Conservation (phyloP, 805 yeast genomes). For the Kluyveromyces aestuarii region DNA sequence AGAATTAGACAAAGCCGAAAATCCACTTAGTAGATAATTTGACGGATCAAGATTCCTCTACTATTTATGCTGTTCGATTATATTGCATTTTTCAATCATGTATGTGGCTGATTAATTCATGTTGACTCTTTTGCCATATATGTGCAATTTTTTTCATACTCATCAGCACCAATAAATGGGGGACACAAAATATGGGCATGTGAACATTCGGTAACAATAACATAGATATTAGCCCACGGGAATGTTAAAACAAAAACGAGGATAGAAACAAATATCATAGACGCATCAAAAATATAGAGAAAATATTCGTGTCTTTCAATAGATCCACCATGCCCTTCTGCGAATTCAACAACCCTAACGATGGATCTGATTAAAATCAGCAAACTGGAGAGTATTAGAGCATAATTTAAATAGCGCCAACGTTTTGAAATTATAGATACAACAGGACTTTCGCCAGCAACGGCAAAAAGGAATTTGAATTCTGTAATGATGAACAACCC, state of each 20-base stretch:
- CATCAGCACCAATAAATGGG: no score
- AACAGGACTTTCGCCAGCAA: constrained; percentile 1
- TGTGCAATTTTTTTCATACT: no score
- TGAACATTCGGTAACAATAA: not conserved
- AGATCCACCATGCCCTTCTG: constrained; percentile 20
- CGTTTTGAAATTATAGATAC: not conserved
- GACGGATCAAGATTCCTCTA: no score
- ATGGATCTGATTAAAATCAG: constrained; percentile 21
- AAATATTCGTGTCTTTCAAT: constrained; percentile 16
- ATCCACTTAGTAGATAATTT: no score
- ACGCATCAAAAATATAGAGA: constrained; percentile 20
- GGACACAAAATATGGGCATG: no score
- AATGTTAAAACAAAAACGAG: constrained; percentile 6
- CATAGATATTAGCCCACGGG: constrained; percentile 8
- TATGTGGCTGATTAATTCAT: no score
- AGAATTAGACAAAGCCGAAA: no score
- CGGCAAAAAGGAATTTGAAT: constrained; percentile 6
- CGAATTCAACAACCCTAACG: constrained; percentile 21
- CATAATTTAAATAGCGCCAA: constrained; percentile 7
- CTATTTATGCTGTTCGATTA: no score
- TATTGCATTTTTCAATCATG: no score
- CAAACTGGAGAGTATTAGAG: constrained; percentile 5
- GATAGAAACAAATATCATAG: constrained; percentile 13
- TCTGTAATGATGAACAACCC: constrained; percentile 16
- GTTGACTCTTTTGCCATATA: no score